These are phyloP conservation scores for Aspergillus caelatus DNA, from an alignment of 2,329 filamentous ascomycete genomes.

Conservation along the genomic window DNA sequence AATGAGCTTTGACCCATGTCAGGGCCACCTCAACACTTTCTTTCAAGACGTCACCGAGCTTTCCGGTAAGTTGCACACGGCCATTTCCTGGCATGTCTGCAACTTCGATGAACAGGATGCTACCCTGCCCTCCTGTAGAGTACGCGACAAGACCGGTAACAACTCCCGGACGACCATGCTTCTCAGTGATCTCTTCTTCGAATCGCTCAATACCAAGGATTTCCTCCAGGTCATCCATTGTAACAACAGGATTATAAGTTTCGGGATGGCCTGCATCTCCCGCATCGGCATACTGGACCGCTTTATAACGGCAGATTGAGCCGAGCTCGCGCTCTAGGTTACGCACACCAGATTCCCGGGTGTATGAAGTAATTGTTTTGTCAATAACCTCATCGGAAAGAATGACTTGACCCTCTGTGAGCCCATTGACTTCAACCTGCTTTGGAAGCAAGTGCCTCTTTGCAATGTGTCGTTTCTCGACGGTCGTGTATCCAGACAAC, in stretches of 20 bases:
- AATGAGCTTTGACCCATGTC: constrained; percentile 96
- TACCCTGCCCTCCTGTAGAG: constrained; percentile 87
- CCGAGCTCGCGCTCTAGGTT: constrained; percentile 96
- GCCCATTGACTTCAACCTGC: constrained; percentile 87
- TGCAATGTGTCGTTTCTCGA: constrained; percentile 96
- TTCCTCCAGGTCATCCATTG: constrained; percentile 78
- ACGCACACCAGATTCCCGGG: constrained; percentile 91
- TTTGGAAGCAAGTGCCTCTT: constrained; percentile 93
- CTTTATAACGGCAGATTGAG: constrained; percentile 90
- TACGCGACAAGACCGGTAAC: constrained; percentile 97
- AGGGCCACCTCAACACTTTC: constrained; percentile 95
- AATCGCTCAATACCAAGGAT: constrained; percentile 93
- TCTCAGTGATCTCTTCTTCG: constrained; percentile 93
- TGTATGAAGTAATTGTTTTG: constrained; percentile 95
- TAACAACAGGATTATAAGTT: constrained; percentile 73
- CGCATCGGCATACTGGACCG: constrained; percentile 90
- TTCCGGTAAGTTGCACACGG: constrained; percentile 91
- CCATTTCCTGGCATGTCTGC: constrained; percentile 95
- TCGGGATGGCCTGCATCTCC: constrained; percentile 71
- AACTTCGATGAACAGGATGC: constrained; percentile 97
- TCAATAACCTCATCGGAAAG: constrained; percentile 84
- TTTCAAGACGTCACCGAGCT: constrained; percentile 94
- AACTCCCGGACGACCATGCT: constrained; percentile 78
- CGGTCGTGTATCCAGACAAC: constrained; percentile 90
- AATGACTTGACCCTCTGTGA: constrained; percentile 72